Evolutionary conservation across 2,329 filamentous ascomycete genomes (phyloP).

Genomic region (Fusarium tjaetaba): DNA sequence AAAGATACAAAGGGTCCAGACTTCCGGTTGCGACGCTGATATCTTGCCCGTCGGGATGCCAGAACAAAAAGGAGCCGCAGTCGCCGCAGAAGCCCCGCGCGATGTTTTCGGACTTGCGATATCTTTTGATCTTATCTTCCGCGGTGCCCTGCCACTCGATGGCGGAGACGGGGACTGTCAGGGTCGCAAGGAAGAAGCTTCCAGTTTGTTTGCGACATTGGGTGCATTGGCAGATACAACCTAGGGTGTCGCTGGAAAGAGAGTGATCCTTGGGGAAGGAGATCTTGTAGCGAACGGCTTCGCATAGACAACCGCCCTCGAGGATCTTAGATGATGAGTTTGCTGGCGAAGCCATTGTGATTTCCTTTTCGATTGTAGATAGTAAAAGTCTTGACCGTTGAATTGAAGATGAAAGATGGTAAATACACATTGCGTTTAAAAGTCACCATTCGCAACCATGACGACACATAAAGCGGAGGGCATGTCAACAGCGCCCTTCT

Average conservation of each 20-base stretch:
- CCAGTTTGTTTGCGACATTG: conserved; percentile 21
- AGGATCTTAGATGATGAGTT: background rate
- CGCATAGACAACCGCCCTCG: conserved; percentile 3
- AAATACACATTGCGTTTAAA: fast-evolving
- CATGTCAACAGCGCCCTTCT: background rate
- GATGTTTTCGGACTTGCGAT: background rate
- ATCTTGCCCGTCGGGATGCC: background rate
- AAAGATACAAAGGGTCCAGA: conserved; percentile 1
- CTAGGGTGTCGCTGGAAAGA: background rate
- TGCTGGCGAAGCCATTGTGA: background rate
- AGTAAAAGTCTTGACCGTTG: fast-evolving
- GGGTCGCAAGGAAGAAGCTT: background rate
- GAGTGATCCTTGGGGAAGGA: background rate
- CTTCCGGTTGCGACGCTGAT: conserved; percentile 12
- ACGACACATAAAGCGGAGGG: background rate
- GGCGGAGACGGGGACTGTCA: background rate
- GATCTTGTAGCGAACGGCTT: conserved; percentile 3
- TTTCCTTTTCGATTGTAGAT: fast-evolving
- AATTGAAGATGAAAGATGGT: fast-evolving
- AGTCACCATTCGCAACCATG: background rate
- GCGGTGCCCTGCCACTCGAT: background rate
- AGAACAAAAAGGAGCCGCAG: conserved; percentile 14
- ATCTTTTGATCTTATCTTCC: background rate
- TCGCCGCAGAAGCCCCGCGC: background rate
- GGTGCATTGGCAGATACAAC: conserved; percentile 11